Base-by-base conservation (phyloP, 805 yeast genomes). In the Candida montana region DNA sequence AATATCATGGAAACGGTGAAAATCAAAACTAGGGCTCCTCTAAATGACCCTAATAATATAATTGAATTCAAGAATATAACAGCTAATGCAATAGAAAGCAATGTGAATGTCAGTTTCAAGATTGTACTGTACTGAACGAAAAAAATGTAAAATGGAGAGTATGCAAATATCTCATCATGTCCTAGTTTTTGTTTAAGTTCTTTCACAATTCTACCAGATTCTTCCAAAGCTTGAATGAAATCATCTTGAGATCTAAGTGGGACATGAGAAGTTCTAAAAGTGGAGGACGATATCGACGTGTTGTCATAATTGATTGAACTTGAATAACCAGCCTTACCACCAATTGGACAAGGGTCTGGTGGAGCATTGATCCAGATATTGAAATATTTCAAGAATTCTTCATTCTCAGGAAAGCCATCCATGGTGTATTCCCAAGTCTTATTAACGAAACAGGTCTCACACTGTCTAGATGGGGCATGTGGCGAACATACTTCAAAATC, bases 281-380 rank as follows among this genome's bases (percentile, higher is more conserved):
- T 71, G 1, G 88, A 77, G 2, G 91, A 67, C 9, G 55, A 49
- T 5, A 88, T 71, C 1, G 61, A 50, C 1, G 65, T 63, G 24
- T 63, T 63, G 42, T 69, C 68, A 21, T 70, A 63, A 2, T 71
- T 63, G 10, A 87, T 65, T 1, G 89, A 69, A 5, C 69, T 62
- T 1, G 84, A 71, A 57, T 91, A 91, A 0, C 97, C 95, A 0
- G 97, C 97, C 55, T 85, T 84, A 2, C 99, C 99, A 4, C 96
- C 98, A 21, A 91, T 65, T 1, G 98, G 96, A 61, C 99, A 91
- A 2, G 91, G 87, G 53, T 85, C 93, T 43, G 95, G 84, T 20
- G 87, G 85, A 1, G 87, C 65, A 31, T 77, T 70, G 20, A 91
- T 85, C 99, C 99, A 91, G 32, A 83, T 76, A 18, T 75, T 61